Evolutionary conservation across 331 rosid species (phyloP), one percentile per base, ranked within the genome.

Genomic region (Arachis monticola): DNA sequence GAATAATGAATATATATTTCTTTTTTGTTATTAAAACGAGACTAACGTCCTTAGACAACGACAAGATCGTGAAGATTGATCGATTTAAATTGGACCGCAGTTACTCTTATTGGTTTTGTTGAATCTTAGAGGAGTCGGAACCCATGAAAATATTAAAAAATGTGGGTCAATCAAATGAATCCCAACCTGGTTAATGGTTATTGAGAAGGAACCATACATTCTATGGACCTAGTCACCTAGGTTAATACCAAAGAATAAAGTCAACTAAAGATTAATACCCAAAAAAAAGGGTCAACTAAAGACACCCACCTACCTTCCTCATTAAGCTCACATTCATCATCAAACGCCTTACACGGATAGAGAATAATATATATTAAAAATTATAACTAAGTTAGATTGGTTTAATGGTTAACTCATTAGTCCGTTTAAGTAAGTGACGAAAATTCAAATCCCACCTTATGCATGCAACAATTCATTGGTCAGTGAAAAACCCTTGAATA

Each of bases 11-110:
- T 51, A 22, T 22, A 22, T 22, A 22, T 5, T 5, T 51, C 7
- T 51, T 11, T 7, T 56, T 41, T 8, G 22, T 46, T 55, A 35
- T 35, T 35, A 5, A 35, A 35, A 35, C 4, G 40, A 5, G 5
- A 35, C 40, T 35, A 5, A 35, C 40, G 3, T 4, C 40, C 40
- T 35, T 35, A 35, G 40, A 35, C 3, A 35, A 35, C 38, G 3
- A 35, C 40, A 35, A 2, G 40, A 35, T 35, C 40, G 27, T 22
- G 27, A 22, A 22, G 27, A 22, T 22, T 22, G 27, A 22, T 22
- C 27, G 27, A 22, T 53, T 53, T 12, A 35, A 32, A 30, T 70
- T 70, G 72, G 67, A 78, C 32, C 13, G 61, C 77, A 70, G 51
- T 31, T 9, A 1, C 22, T 6, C 56, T 30, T n/a, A 59, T 41